Evolutionary conservation across 208 protist genomes (phyloP), one percentile per base, ranked within the genome.

Genomic region (Tritrichomonas foetus): DNA sequence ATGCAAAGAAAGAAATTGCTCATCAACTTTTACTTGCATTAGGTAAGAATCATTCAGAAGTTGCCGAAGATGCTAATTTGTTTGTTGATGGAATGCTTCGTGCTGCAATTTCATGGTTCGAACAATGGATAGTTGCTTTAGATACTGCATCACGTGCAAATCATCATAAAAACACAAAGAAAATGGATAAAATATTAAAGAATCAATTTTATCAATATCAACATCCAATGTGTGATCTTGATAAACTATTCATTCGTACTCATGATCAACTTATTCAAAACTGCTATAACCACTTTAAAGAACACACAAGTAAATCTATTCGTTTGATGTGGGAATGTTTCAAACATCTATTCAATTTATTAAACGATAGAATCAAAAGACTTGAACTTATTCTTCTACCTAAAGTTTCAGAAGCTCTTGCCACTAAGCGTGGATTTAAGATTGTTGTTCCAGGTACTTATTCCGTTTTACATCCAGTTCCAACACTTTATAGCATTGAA

Each of bases 371-470:
- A 57, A 47, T 89, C 2, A 89, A 89, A 30, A 53, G 44, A 39
- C 47, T 89, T 39, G 78, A 89, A 53, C 39, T 89, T 33, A 61
- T 89, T 61, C 39, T 89, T 1, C 27, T 89, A 27, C 78, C 78
- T 20, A 89, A 89, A 57, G 78, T 89, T 20, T 89, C 78, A 39
- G 78, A 89, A 50, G 14, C 53, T 33, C 30, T 89, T 14, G 78
- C 78, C 53, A 89, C 47, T 16, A 89, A 89, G 57, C 41, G 44
- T 57, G 47, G 47, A 8, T 89, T 89, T n/a, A 89, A 89, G n/a
- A 89, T 89, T 22, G 41, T 39, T 61, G 44, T 57, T 39, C 78
- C 78, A 27, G 78, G 78, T 20, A 89, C 78, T 30, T 89, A 89
- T 57, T 89, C 78, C 33, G 44, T 89, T 27, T 14, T 27, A 27